Conservation (phyloP, 2,329 filamentous ascomycete genomes). For the Rhytidhysteron rufulum region DNA sequence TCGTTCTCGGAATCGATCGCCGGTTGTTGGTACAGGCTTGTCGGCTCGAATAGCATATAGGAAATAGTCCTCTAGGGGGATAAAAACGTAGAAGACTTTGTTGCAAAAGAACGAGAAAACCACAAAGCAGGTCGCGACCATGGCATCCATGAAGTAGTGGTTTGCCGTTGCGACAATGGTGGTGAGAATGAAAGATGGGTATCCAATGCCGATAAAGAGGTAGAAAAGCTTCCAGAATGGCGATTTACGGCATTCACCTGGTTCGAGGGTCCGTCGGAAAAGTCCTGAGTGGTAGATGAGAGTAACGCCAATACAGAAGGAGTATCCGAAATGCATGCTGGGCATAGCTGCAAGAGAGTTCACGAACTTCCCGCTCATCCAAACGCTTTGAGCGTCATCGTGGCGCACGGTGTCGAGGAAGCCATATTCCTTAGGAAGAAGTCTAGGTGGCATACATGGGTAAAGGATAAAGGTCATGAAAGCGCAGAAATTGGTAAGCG, state of each 20-base stretch:
- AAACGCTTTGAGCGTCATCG: constrained; percentile 44
- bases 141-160: constrained; percentile 57
- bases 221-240: constrained; percentile 42
- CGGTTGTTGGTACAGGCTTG: constrained; percentile 54
- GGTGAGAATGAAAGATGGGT: constrained; percentile 52
- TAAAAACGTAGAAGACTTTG: constrained; percentile 47
- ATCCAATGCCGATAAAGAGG: constrained; percentile 46
- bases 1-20: constrained; percentile 40
- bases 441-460: constrained; percentile 51
- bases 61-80: constrained; percentile 51
- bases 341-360: constrained; percentile 47
- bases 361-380: constrained; percentile 45
- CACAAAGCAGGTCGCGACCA: constrained; percentile 48
- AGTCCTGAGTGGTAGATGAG: constrained; percentile 52
- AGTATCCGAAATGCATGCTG: constrained; percentile 54
- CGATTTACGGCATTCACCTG: constrained; percentile 41
- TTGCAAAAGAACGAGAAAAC: constrained; percentile 48
- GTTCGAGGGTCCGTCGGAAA: constrained; percentile 41
- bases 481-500: constrained; percentile 51
- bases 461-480: constrained; percentile 52
- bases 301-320: constrained; percentile 51
- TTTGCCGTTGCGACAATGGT: constrained; percentile 62
- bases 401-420: constrained; percentile 47
- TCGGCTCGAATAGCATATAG: constrained; percentile 47
- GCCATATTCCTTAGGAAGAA: constrained; percentile 43